These are phyloP conservation scores for Parathielavia hyrcaniae DNA, from an alignment of 495 filamentous ascomycete species.

Conservation along the genomic window DNA sequence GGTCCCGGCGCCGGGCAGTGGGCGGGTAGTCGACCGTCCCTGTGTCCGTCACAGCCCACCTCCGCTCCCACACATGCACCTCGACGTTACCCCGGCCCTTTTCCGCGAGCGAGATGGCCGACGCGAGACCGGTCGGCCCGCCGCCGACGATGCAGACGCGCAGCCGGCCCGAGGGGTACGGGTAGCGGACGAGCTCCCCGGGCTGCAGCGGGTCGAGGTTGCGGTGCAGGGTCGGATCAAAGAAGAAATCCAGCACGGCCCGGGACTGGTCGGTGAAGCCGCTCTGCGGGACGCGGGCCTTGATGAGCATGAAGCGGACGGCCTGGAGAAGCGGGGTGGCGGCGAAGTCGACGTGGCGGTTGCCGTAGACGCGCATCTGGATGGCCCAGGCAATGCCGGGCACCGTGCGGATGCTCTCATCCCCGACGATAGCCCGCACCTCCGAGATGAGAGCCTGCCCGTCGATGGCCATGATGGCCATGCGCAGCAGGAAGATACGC, in stretches of 20 bases:
- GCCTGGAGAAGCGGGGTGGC: constrained; percentile 33
- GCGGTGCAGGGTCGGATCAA: constrained; percentile 34
- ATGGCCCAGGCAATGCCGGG: constrained; percentile 28
- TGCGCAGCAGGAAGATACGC: constrained; percentile 31
- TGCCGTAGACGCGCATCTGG: constrained; percentile 27
- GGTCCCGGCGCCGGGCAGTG: constrained; percentile 27
- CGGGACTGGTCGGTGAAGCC: constrained; percentile 23
- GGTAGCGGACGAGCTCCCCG: constrained; percentile 26
- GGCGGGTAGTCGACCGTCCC: constrained; percentile 29
- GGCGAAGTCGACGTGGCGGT: constrained; percentile 31
- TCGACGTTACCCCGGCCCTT: constrained; percentile 31
- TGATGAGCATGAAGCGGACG: constrained; percentile 36
- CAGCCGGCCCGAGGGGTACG: constrained; percentile 31
- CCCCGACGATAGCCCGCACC: constrained; percentile 26
- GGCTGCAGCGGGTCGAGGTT: constrained; percentile 27
- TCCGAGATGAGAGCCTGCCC: constrained; percentile 14
- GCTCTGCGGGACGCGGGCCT: constrained; percentile 25
- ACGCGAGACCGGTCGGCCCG: constrained; percentile 33
- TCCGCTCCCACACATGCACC: constrained; percentile 33
- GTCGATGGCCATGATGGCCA: constrained; percentile 28
- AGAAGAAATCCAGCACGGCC: constrained; percentile 35
- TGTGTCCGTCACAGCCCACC: constrained; percentile 23
- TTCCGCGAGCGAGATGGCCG: constrained; percentile 36
- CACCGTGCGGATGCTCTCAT: constrained; percentile 22
- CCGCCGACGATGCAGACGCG: constrained; percentile 33